These are phyloP conservation scores for Russula sp. DNA, from an alignment of 768 basidiomycete genomes.

Conservation along the genomic window DNA sequence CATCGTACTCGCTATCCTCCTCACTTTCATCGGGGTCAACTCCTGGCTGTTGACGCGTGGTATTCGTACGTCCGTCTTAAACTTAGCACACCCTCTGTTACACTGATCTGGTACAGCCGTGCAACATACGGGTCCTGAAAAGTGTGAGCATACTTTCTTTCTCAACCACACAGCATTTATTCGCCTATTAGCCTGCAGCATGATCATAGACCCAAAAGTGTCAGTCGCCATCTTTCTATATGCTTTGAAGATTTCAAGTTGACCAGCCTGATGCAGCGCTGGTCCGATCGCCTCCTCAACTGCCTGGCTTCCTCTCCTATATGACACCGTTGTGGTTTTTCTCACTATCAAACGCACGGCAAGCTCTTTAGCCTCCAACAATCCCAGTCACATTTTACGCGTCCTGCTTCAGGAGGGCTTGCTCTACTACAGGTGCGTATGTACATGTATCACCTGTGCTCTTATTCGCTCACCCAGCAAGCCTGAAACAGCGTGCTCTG, in stretches of 20 bases:
- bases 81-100: not conserved
- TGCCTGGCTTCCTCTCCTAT: constrained; percentile 39
- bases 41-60: constrained; percentile 50
- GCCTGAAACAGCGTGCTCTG: constrained; percentile 33
- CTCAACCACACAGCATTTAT: not conserved
- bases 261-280: constrained; percentile 11
- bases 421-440: constrained; percentile 14
- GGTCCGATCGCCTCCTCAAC: constrained; percentile 32
- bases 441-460: not conserved
- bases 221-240: constrained; percentile 17
- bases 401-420: constrained; percentile 16
- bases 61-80: constrained; percentile 36
- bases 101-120: constrained; percentile 1
- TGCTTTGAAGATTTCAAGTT: not conserved
- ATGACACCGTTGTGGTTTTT: constrained; percentile 34
- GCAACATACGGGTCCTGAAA: not conserved
- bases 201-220: constrained; percentile 33
- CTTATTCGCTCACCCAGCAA: not conserved
- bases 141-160: not conserved
- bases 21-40: constrained; percentile 42
- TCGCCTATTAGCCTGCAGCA: constrained; percentile 34
- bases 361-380: not conserved
- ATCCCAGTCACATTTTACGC: constrained; percentile 4
- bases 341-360: constrained; percentile 33
- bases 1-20: constrained; percentile 33